Evolutionary conservation across 805 yeast species (phyloP).

Genomic region (Wickerhamiella shivajii): DNA sequence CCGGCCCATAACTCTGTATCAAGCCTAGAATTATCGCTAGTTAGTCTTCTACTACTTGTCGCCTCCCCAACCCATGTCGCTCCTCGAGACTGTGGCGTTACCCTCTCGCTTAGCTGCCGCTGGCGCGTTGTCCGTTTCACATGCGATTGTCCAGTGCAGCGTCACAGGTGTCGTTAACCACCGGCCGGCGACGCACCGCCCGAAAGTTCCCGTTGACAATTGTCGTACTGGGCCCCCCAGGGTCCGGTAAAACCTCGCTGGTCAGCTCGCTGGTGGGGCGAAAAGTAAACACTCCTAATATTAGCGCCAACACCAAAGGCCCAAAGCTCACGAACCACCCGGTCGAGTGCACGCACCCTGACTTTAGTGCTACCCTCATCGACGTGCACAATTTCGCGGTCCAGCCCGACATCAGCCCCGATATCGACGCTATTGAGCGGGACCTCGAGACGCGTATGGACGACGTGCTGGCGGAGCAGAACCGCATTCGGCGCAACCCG

Average conservation of each 20-base stretch:
- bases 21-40: too few species aligned
- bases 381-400: constrained; percentile 72
- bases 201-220: constrained; percentile 39
- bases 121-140: too few species aligned
- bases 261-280: constrained; percentile 38
- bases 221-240: constrained; percentile 58
- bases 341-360: constrained; percentile 25
- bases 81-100: neutral
- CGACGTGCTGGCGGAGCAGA: constrained; percentile 56
- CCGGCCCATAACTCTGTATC: too few species aligned
- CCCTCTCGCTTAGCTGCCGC: neutral
- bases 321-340: constrained; percentile 5
- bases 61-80: too few species aligned
- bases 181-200: constrained; percentile 3
- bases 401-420: constrained; percentile 43
- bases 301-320: neutral
- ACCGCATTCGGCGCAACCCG: constrained; percentile 58
- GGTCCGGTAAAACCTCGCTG: constrained; percentile 63
- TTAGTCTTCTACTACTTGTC: too few species aligned
- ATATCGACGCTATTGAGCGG: constrained; percentile 35
- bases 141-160: too few species aligned
- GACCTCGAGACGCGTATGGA: constrained; percentile 60
- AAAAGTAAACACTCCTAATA: constrained; percentile 1
- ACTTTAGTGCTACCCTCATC: constrained; percentile 31
- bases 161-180: too few species aligned